phyloP scores from a whole-genome alignment of 2,329 filamentous ascomycete species.

The Cryphonectria naterciae region DNA sequence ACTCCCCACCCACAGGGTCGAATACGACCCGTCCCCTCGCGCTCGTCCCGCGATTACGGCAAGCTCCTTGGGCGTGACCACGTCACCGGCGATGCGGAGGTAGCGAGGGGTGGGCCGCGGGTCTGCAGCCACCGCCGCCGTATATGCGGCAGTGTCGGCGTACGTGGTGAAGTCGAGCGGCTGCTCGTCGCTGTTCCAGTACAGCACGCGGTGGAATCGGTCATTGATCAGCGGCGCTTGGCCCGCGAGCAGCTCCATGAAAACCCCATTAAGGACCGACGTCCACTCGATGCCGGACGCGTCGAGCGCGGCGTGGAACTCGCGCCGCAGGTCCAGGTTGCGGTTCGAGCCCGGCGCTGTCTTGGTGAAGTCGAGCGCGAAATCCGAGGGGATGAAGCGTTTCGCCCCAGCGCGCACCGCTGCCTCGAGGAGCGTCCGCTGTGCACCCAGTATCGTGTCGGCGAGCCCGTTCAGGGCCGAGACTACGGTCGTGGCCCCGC shows the following conservation, averaged over 20 bases:
- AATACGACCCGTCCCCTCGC: constrained; percentile 13
- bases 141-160: constrained; percentile 30
- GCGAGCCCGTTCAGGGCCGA: constrained; percentile 28
- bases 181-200: constrained; percentile 26
- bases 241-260: constrained; percentile 28
- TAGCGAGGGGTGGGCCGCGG: constrained; percentile 29
- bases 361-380: constrained; percentile 36
- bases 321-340: constrained; percentile 31
- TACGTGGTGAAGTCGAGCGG: constrained; percentile 30
- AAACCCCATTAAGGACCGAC: constrained; percentile 29
- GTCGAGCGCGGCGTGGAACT: constrained; percentile 30
- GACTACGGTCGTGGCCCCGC: constrained; percentile 21
- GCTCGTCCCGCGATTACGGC: constrained; percentile 19
- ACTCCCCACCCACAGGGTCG: constrained; percentile 28
- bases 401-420: constrained; percentile 61
- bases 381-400: constrained; percentile 66
- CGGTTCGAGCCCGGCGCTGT: constrained; percentile 30
- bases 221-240: constrained; percentile 25
- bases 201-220: constrained; percentile 21
- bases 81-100: constrained; percentile 31
- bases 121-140: constrained; percentile 30
- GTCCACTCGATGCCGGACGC: constrained; percentile 30
- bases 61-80: constrained; percentile 24
- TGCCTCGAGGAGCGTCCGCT: constrained; percentile 59
- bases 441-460: constrained; percentile 40